Evolutionary conservation across 2,329 filamentous ascomycete genomes (phyloP).

Genomic region (Microdochium bolleyi): DNA sequence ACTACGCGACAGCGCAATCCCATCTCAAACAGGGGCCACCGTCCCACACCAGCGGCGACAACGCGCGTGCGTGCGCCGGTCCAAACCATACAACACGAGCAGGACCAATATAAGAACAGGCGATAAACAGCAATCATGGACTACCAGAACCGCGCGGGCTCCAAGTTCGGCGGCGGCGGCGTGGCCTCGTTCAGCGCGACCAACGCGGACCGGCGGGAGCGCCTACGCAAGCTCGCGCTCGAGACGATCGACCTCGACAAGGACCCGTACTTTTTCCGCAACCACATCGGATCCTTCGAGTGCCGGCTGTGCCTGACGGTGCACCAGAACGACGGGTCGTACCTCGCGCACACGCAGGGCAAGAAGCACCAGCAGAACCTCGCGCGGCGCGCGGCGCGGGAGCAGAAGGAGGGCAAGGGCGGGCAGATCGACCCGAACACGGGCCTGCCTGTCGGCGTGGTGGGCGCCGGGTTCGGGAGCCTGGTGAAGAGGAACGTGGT

Average conservation of each 20-base stretch:
- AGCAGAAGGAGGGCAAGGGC: conserved; percentile 79
- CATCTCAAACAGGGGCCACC: too few species aligned
- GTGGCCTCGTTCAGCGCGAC: conserved; percentile 89
- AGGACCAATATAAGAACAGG: too few species aligned
- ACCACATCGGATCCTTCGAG: conserved; percentile 96
- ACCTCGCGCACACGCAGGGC: conserved; percentile 96
- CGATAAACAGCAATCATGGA: conserved; percentile 39
- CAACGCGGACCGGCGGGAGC: conserved; percentile 94
- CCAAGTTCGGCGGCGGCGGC: conserved; percentile 95
- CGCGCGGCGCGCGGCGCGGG: conserved; percentile 87
- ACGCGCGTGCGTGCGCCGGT: background rate
- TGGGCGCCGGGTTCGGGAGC: conserved; percentile 57
- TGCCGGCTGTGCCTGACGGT: conserved; percentile 95
- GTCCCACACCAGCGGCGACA: background rate
- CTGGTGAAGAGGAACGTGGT: conserved; percentile 72
- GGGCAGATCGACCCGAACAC: conserved; percentile 57
- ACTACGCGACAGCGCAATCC: too few species aligned
- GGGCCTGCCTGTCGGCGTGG: conserved; percentile 65
- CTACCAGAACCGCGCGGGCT: conserved; percentile 87
- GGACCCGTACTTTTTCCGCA: conserved; percentile 99
- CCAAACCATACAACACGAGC: background rate
- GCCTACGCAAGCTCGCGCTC: conserved; percentile 93
- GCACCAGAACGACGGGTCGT: conserved; percentile 98
- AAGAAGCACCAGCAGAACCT: conserved; percentile 99
- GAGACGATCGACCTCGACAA: conserved; percentile 99